A percentile compares a stretch with the other conserved stretches of the same genome.
phyloP scores from a whole-genome alignment of 495 filamentous ascomycete genomes.

The Geoglossum glabrum region DNA sequence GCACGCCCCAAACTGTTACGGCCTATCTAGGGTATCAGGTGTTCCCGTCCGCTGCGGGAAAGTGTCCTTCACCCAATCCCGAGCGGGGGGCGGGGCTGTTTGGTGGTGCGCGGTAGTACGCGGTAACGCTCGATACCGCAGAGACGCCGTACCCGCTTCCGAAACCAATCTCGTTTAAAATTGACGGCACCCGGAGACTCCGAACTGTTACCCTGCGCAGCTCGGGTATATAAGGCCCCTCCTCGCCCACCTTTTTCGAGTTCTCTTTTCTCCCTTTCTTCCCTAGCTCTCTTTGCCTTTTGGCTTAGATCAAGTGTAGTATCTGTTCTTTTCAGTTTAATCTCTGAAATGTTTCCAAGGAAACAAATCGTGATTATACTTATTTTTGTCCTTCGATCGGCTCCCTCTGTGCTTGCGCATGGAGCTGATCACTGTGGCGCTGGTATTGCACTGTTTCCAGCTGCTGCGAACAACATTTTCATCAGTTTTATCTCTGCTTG shows the following conservation, averaged over 20 bases:
- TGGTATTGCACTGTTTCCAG: conserved; percentile 75
- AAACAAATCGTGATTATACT: conserved; percentile 16
- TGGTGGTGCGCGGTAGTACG: too few species aligned
- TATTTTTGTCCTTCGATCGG: conserved; percentile 26
- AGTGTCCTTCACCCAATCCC: too few species aligned
- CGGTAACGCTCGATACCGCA: too few species aligned
- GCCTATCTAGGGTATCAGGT: too few species aligned
- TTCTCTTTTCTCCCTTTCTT: conserved; percentile 8
- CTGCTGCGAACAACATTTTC: conserved; percentile 62
- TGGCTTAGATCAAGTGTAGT: conserved; percentile 98
- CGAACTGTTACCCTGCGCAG: background rate
- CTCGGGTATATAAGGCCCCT: conserved; percentile 1
- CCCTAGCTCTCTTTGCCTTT: conserved; percentile 31
- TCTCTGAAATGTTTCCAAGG: conserved; percentile 34
- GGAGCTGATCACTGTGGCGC: conserved; percentile 54
- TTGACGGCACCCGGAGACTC: too few species aligned
- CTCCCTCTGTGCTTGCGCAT: conserved; percentile 72
- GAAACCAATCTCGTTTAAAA: background rate
- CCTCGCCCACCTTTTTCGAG: conserved; percentile 27
- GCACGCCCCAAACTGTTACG: too few species aligned
- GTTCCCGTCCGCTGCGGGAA: too few species aligned
- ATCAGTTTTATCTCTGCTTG: conserved; percentile 7
- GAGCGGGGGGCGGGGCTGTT: too few species aligned
- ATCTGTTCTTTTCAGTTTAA: conserved; percentile 99
- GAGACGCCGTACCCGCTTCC: too few species aligned